Base-by-base conservation (phyloP, 2,329 filamentous ascomycete species). In the Colletotrichum spinosum region DNA sequence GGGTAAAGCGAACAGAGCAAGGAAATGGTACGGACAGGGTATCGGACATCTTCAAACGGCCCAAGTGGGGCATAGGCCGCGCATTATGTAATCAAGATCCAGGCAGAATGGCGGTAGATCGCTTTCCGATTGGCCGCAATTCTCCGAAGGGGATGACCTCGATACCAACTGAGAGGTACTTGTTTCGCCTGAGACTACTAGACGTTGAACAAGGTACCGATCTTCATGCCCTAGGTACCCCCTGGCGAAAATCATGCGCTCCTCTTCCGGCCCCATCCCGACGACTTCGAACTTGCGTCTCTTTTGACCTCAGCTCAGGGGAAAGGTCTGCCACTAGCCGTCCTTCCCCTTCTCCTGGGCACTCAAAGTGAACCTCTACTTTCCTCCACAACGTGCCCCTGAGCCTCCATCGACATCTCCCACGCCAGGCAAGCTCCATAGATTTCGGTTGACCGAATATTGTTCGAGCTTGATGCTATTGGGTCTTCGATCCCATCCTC, bases 351-450 rank as follows among this genome's bases (percentile, higher is more conserved):
- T 57, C 52, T 56, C 52, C 53, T 62, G 52, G 63, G 63, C 58
- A 66, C 58, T 66, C 58, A 63, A 66, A 66, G 52, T 66, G 63
- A 62, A 66, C 63, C 58, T 66, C 63, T 57, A 38, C 42, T 25
- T 25, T 66, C 63, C 41, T 63, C 63, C 58, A 63, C 63, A 13
- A 25, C 46, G 17, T 57, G 42, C 63, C 52, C 63, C 62, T 62
- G 62, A 53, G 58, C 63, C 58, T 57, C 59, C 52, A 38, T 34
- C 48, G 15, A 52, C 53, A 57, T 63, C 48, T 65, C 62, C 42
- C 44, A 48, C 15, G 12, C 48, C 42, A 39, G 25, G 46, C 46
- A n/a, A 48, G 9, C 46, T 56, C 46, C 52, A 50, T 52, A 52
- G 15, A 53, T 17, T 4, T 37, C 45, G 17, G 42, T 45, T 5